Evolutionary conservation across 2,329 filamentous ascomycete species (phyloP), one percentile per base, ranked within the genome.

Genomic region (Aureobasidium sp.): DNA sequence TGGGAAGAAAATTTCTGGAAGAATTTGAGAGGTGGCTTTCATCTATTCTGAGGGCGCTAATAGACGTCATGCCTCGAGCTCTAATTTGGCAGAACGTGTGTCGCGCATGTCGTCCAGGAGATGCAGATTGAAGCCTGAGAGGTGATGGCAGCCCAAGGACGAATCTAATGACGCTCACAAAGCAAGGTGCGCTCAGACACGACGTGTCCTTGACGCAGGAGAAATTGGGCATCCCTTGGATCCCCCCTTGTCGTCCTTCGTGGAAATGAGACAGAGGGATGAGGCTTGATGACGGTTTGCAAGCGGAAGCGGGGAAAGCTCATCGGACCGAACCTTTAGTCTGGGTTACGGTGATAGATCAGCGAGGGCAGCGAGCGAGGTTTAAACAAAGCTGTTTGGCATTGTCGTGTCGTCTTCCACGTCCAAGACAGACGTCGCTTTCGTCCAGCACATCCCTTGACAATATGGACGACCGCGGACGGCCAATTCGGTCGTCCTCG

Each of bases 381-480:
- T 25, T 44, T 41, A 59, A 41, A 49, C 44, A 49, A 45, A 36
- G 14, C 25, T 48, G 55, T 48, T 48, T 42, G 20, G 20, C 55
- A 25, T 58, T 44, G 55, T 39, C 55, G 27, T 39, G 37, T 58
- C 31, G 29, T 36, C 31, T 37, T 48, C 27, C 9, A 47, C 29
- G 20, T 7, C 14, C 41, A 45, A 44, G 25, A 45, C 4, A 60
- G 39, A 44, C 34, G n/a, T 15, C 22, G 17, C 42, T 15, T 41
- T 37, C 34, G 45, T 31, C 20, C 56, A 59, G 29, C 42, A 34
- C 34, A 31, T 22, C 31, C 15, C 14, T 59, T 17, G 31, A 36
- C 31, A 60, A 25, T 3, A 65, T 64, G 63, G 64, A 59, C 62
- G 64, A 64, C 56, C 41, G 56, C 29, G 61, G 55, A 31, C 51